A percentile compares a stretch with the other conserved stretches of the same genome.
Evolutionary conservation across 2,329 filamentous ascomycete genomes (phyloP).

Genomic region (Sporothrix protearum): DNA sequence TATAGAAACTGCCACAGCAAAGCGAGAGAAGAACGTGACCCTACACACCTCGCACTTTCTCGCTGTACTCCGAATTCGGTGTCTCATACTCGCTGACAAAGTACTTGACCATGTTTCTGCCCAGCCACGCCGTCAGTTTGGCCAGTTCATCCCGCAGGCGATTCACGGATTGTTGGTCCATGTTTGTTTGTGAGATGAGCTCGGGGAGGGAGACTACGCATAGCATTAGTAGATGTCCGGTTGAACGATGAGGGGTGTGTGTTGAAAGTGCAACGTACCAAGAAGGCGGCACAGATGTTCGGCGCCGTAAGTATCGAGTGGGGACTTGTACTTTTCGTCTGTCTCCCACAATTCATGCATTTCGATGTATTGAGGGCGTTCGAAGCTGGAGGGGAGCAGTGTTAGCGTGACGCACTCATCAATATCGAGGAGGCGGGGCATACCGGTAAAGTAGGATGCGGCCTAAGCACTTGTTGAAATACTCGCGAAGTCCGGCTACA

Average conservation of each 20-base stretch:
- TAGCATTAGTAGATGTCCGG: not conserved
- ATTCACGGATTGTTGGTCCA: conserved; percentile 88
- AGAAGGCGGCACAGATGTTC: conserved; percentile 89
- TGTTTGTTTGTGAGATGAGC: conserved; percentile 93
- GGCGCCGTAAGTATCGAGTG: conserved; percentile 82
- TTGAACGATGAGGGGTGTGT: too few species aligned
- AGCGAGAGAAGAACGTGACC: not conserved
- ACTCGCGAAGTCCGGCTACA: conserved; percentile 78
- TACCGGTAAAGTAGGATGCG: conserved; percentile 82
- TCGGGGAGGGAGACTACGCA: conserved; percentile 79
- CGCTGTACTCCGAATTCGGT: conserved; percentile 66
- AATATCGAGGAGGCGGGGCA: conserved; percentile 25
- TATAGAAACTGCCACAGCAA: not conserved
- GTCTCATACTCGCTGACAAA: conserved; percentile 75
- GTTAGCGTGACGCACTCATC: not conserved
- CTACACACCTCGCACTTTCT: conserved; percentile 48
- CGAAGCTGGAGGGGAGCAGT: conserved; percentile 58
- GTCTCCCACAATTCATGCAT: conserved; percentile 66
- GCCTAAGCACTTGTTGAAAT: conserved; percentile 87
- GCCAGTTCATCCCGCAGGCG: conserved; percentile 82
- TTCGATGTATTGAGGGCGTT: conserved; percentile 82
- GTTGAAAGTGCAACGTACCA: conserved; percentile 52
- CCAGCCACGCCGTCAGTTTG: conserved; percentile 82
- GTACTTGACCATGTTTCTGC: conserved; percentile 70
- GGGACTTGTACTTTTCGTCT: conserved; percentile 56